Percentiles rank a stretch among this genome's conserved stretches.
Evolutionary conservation across 1,139 yeast species (phyloP).

Genomic region (Sugiyamaella xylanicola): DNA sequence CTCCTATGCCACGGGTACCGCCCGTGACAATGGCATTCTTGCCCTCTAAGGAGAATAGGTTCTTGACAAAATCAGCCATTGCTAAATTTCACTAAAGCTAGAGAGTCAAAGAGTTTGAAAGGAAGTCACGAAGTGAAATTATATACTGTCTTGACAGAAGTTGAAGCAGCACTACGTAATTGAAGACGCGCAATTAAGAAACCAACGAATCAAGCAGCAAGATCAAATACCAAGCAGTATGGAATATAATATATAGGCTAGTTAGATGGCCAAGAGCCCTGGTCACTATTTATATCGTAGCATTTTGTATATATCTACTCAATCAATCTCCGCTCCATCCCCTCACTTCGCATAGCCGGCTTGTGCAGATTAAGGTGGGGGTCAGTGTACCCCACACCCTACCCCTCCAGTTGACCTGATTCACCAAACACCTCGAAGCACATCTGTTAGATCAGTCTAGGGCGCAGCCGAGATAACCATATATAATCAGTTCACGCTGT

Average conservation of each 20-base stretch:
- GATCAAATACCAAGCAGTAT: neutral
- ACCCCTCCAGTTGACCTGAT: neutral
- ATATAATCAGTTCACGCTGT: neutral
- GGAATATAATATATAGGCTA: no score
- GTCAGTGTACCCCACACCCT: neutral
- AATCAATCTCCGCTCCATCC: neutral
- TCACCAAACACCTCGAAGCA: neutral
- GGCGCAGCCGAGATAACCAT: neutral
- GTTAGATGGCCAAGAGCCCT: no score
- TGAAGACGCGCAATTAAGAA: no score
- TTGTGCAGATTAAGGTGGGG: neutral
- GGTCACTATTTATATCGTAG: no score
- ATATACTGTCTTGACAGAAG: no score
- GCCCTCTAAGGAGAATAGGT: constrained; percentile 45
- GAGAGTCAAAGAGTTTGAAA: no score
- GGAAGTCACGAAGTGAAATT: no score
- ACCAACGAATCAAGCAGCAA: neutral
- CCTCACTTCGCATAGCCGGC: neutral
- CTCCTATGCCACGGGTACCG: constrained; percentile 50
- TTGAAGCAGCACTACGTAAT: no score
- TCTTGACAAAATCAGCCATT: constrained; percentile 12
- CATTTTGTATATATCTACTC: no score
- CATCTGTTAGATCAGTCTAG: neutral
- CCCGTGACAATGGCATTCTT: constrained; percentile 49
- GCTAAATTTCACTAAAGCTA: no score